A percentile compares a stretch with the other conserved stretches of the same genome.
Evolutionary conservation across 2,329 filamentous ascomycete species (phyloP).

Genomic region (Fusarium pininemorale): DNA sequence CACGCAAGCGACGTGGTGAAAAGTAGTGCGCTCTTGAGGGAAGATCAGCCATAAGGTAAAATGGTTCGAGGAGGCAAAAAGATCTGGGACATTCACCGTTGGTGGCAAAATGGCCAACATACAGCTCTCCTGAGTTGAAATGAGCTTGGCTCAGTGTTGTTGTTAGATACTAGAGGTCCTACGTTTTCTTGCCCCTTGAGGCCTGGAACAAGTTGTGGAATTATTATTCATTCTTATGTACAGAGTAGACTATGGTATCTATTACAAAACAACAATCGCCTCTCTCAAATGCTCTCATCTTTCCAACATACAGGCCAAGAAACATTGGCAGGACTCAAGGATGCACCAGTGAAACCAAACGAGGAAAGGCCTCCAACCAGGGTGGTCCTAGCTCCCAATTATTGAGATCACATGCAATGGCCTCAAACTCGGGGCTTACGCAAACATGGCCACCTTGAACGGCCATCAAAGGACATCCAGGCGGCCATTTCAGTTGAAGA

Average conservation of each 20-base stretch:
- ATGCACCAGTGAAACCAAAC: conserved; percentile 28
- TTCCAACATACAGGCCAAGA: neutral
- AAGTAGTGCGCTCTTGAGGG: rapidly evolving
- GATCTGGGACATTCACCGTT: rapidly evolving
- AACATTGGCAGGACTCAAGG: neutral
- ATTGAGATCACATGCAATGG: conserved; percentile 32
- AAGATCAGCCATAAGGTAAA: rapidly evolving
- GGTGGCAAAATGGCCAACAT: rapidly evolving
- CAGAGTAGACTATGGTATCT: neutral
- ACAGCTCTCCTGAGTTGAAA: neutral
- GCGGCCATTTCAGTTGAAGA: conserved; percentile 34
- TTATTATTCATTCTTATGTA: neutral
- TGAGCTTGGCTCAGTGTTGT: neutral
- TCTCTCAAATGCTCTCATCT: neutral
- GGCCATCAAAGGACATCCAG: conserved; percentile 22
- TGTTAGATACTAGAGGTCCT: neutral
- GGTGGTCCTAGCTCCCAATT: conserved; percentile 38
- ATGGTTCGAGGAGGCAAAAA: neutral
- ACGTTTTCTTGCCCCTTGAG: rapidly evolving
- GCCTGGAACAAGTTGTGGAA: neutral
- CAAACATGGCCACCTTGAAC: conserved; percentile 18
- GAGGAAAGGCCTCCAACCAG: conserved; percentile 37
- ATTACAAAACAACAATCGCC: neutral
- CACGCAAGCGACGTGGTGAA: neutral
- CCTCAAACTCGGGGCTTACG: conserved; percentile 38